Base-by-base conservation (phyloP, 257 asterid genomes). In the Echites panduratus region DNA sequence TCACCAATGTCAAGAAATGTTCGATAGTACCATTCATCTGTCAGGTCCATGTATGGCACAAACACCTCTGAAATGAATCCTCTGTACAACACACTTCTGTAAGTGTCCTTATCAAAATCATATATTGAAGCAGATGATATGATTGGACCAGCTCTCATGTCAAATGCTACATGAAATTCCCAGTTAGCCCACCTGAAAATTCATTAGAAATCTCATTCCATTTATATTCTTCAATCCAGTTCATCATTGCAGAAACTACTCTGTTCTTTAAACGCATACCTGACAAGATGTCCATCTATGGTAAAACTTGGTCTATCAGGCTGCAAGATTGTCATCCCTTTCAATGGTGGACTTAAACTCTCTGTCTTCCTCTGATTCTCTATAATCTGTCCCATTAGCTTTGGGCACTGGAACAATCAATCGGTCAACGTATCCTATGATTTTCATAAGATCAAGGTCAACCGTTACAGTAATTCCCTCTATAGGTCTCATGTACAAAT, bases 11-110 rank as follows among this genome's bases (percentile, higher is more conserved):
- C 96, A 9, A 92, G 69, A 79, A 63, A 93, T 5, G 93, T 84
- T 75, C 87, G 78, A 59, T 65, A 84, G 77, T 85, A 85, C 97
- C 95, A 87, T 59, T 87, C 97, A 76, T 85, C 90, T 0, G 87
- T 82, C 14, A 86, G 26, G 79, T 93, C 96, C 92, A 88, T 87
- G 80, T 89, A 93, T 0, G 98, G 98, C 12, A 90, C 87, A 72
- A 87, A 89, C 11, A 90, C 70, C 63, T 92, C 97, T 0, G 93
- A 90, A 16, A 86, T 20, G 72, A 75, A 90, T 10, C 95, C 98
- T 81, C 86, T 87, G 78, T 89, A 87, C 82, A 90, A 19, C 64
- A 93, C 95, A n/a, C 83, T 72, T 0, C 98, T 81, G 17, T 63
- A 63, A 71, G 79, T 67, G 0, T 71, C 45, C 76, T 73, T 86